Conservation (phyloP, 768 basidiomycete species). For the Lactarius trivialis region DNA sequence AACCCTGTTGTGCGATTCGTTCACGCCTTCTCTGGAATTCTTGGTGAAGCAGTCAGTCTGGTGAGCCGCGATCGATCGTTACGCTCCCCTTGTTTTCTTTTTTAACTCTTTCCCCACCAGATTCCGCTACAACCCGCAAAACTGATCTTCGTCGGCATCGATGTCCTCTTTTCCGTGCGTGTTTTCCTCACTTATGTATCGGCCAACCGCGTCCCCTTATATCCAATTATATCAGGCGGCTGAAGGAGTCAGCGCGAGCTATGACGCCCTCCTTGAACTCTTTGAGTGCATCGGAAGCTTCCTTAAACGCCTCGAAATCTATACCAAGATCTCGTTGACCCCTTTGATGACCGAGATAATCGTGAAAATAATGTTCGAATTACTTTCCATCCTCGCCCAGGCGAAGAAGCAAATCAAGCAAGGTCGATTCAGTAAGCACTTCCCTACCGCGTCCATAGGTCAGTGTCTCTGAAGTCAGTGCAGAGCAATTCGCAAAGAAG, state of each 20-base stretch:
- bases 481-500: neutral
- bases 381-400: neutral
- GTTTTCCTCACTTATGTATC: neutral
- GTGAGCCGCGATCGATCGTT: neutral
- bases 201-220: neutral
- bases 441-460: neutral
- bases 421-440: neutral
- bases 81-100: neutral
- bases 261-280: neutral
- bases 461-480: conserved; percentile 10
- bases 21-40: too few relatives aligned
- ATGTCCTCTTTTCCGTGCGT: neutral
- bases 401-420: neutral
- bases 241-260: neutral
- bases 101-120: neutral
- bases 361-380: neutral
- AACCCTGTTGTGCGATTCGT: too few relatives aligned
- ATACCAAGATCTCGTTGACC: neutral
- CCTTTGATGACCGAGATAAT: neutral
- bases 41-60: neutral
- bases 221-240: neutral
- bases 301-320: neutral
- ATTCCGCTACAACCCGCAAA: neutral
- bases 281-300: conserved; percentile 1
- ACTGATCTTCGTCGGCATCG: neutral